Base-by-base conservation (phyloP, 2,329 filamentous ascomycete genomes). In the Alternaria hordeiaustralica region DNA sequence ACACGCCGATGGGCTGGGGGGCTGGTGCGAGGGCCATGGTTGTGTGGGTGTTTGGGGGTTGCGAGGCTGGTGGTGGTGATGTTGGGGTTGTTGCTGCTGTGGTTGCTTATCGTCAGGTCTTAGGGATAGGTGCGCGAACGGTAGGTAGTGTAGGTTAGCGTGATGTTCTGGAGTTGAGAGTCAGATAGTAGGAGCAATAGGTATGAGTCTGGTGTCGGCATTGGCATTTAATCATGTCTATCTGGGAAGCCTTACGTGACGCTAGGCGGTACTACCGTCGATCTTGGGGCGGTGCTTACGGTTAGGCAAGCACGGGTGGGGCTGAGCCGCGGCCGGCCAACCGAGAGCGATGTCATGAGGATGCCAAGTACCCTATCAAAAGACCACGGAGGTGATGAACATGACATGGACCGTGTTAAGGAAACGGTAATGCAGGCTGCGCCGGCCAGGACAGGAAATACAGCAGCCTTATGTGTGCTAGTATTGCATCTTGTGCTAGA, bases 1-100 rank as follows among this genome's bases (percentile, higher is more conserved):
- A 79, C 20, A 79, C 55, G 61, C 73, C 77, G 18, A 76, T 69
- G 26, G 73, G 64, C 33, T 71, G 58, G 2, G 71, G 64, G 30
- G 68, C 46, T 7, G 66, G 67, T 0, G 66, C 23, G 26, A 71
- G 67, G 30, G 65, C 60, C 67, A 69, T 72, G 51, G 20, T 62
- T 69, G 51, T 23, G 11, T 49, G 30, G 47, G 20, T 26, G 30
- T 7, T 36, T 44, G 54, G 28, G 23, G 43, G 18, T 10, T 46
- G 55, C 10, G 13, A 13, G 20, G 21, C 20, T 58, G n/a, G 44
- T 50, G 36, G 25, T 25, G 11, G 15, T 57, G 20, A 18, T 55
- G 18, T 21, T 23, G n/a, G 20, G 36, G 55, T 12, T 41, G 33
- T 0, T 51, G 49, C 9, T 23, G 28, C 3, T 36, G 49, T 15